phyloP scores from a whole-genome alignment of 768 basidiomycete genomes.

The Tubosaeta brunneosetosa region DNA sequence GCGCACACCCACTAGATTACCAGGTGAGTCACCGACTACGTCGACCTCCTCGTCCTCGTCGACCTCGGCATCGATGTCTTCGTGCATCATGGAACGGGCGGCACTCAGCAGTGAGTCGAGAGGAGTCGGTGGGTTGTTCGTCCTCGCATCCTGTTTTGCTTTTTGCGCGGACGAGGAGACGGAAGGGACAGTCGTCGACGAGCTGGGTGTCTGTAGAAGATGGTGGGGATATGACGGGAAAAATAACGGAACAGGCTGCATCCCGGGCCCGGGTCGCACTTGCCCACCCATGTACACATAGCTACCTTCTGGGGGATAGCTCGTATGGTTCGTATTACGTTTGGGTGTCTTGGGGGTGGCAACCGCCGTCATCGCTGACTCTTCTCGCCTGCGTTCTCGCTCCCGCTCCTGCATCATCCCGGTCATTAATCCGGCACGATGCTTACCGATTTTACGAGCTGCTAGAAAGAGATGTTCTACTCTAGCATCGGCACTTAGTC shows the following conservation, averaged over 20 bases:
- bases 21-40: conserved; percentile 18
- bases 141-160: conserved; percentile 9
- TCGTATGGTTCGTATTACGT: conserved; percentile 26
- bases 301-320: conserved; percentile 21
- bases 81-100: conserved; percentile 53
- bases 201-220: conserved; percentile 29
- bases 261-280: conserved; percentile 23
- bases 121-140: conserved; percentile 39
- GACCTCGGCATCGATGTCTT: conserved; percentile 26
- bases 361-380: conserved; percentile 19
- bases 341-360: conserved; percentile 28
- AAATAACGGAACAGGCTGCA: conserved; percentile 28
- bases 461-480: conserved; percentile 69
- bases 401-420: conserved; percentile 41
- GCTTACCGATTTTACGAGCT: conserved; percentile 62
- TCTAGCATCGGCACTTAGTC: conserved; percentile 58
- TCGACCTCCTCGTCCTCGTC: conserved; percentile 30
- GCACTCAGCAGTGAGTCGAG: conserved; percentile 59
- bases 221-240: conserved; percentile 27
- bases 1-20: conserved; percentile 22
- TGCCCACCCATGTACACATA: conserved; percentile 29
- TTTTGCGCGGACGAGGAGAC: conserved; percentile 21
- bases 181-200: conserved; percentile 29
- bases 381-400: conserved; percentile 25
- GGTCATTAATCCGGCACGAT: conserved; percentile 52